These are phyloP conservation scores for Eucalyptus cloeziana DNA, from an alignment of 345 rosid species.

Conservation along the genomic window DNA sequence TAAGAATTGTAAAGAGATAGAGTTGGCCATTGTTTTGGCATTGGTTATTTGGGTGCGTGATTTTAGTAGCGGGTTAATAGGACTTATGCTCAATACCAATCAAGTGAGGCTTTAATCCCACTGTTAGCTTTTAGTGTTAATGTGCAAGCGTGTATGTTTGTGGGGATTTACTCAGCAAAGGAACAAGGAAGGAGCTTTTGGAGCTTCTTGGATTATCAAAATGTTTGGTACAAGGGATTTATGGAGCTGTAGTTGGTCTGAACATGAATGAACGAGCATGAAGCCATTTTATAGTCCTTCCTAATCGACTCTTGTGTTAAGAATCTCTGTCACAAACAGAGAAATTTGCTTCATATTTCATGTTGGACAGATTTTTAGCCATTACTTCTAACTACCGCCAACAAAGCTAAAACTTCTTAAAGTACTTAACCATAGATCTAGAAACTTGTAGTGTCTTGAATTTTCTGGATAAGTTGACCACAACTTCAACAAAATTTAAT, in stretches of 20 bases:
- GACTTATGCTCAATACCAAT: not conserved
- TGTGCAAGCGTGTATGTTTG: not conserved
- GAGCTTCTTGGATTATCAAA: not conserved
- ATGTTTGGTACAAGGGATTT: not conserved
- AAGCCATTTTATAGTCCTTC: not conserved
- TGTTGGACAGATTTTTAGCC: not conserved
- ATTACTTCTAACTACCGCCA: not conserved
- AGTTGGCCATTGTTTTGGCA: not conserved
- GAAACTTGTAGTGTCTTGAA: not conserved
- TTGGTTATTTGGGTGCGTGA: not conserved
- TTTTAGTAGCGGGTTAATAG: not conserved
- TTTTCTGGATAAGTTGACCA: not conserved
- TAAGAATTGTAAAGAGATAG: no score
- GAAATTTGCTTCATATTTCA: no score
- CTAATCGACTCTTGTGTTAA: not conserved
- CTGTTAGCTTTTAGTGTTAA: not conserved
- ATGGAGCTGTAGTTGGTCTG: not conserved
- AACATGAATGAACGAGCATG: not conserved
- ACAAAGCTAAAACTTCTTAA: not conserved
- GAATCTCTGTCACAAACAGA: not conserved
- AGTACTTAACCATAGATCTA: not conserved
- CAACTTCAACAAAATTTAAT: not conserved
- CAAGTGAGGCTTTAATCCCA: not conserved
- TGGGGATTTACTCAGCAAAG: not conserved
- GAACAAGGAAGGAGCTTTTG: not conserved